These are phyloP conservation scores for Porodaedalea pini DNA, from an alignment of 1,284 basidiomycete species.

Conservation along the genomic window DNA sequence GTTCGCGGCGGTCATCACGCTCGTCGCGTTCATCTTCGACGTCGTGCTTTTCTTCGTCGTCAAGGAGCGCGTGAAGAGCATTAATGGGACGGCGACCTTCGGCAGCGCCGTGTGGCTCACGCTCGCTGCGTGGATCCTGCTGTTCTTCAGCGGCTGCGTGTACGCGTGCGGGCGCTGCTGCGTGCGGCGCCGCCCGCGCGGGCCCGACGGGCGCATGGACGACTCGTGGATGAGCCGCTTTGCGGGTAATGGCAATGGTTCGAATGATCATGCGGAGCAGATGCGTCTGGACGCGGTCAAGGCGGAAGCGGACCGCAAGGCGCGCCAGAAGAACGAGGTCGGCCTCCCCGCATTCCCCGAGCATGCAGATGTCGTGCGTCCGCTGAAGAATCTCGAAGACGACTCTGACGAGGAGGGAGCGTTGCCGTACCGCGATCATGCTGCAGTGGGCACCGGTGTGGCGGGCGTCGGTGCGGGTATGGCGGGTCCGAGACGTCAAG, in stretches of 20 bases:
- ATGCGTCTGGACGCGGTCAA: slow-evolving; percentile 77
- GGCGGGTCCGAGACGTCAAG: slow-evolving; percentile 33
- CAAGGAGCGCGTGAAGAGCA: slow-evolving; percentile 69
- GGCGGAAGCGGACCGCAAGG: slow-evolving; percentile 77
- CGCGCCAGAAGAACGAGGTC: slow-evolving; percentile 56
- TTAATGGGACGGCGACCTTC: slow-evolving; percentile 70
- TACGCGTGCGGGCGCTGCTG: slow-evolving; percentile 80
- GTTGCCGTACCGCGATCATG: slow-evolving; percentile 18
- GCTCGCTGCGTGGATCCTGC: slow-evolving; percentile 75
- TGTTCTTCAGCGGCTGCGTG: slow-evolving; percentile 85
- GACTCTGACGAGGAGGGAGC: slow-evolving; percentile 28
- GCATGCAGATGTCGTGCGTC: slow-evolving; percentile 49
- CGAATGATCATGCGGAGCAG: slow-evolving; percentile 48
- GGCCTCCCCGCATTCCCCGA: slow-evolving; percentile 76
- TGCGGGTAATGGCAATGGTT: slow-evolving; percentile 25
- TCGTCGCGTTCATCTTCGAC: slow-evolving; percentile 85
- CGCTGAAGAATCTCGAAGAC: slow-evolving; percentile 49
- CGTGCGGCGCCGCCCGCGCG: slow-evolving; percentile 52
- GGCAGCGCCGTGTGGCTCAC: slow-evolving; percentile 85
- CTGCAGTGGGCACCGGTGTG: background rate
- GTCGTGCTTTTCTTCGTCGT: slow-evolving; percentile 82
- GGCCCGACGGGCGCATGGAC: slow-evolving; percentile 29
- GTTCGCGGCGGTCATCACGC: slow-evolving; percentile 66
- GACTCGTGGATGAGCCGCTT: slow-evolving; percentile 26
- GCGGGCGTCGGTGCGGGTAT: slow-evolving; percentile 25